A percentile compares a stretch with the other conserved stretches of the same genome.
phyloP scores from a whole-genome alignment of 2,329 filamentous ascomycete species.

The Clarireedia paspali region DNA sequence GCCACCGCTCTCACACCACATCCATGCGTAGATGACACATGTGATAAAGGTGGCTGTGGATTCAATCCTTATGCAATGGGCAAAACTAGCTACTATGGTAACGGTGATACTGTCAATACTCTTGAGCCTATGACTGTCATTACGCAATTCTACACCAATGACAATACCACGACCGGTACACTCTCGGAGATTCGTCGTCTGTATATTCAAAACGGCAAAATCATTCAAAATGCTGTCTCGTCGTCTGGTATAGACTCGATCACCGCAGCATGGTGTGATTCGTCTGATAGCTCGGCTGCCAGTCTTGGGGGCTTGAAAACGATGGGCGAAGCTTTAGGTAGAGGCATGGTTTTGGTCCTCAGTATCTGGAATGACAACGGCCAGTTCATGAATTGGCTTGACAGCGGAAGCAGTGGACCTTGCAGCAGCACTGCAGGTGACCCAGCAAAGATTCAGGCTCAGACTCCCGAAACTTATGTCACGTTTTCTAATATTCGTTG shows the following conservation, averaged over 20 bases:
- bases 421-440: conserved; percentile 45
- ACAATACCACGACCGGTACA: conserved; percentile 39
- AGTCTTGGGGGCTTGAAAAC: conserved; percentile 45
- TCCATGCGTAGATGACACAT: conserved; percentile 42
- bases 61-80: conserved; percentile 53
- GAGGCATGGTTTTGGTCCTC: conserved; percentile 56
- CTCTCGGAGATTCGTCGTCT: conserved; percentile 46
- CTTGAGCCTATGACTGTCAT: conserved; percentile 46
- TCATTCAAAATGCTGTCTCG: conserved; percentile 40
- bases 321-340: conserved; percentile 45
- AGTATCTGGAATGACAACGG: conserved; percentile 47
- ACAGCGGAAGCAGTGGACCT: conserved; percentile 42
- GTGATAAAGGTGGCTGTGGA: conserved; percentile 53
- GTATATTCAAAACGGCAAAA: conserved; percentile 46
- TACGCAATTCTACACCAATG: conserved; percentile 48
- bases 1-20: conserved; percentile 52
- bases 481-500: conserved; percentile 51
- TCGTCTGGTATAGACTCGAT: conserved; percentile 40
- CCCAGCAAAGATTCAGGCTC: conserved; percentile 39
- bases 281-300: conserved; percentile 41
- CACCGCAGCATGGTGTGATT: conserved; percentile 32
- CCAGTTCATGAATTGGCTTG: conserved; percentile 63
- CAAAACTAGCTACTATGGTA: conserved; percentile 46
- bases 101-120: conserved; percentile 43
- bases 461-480: conserved; percentile 42